Percentiles rank a stretch among this genome's conserved stretches.
phyloP scores from a whole-genome alignment of 208 protist species.

The Acanthamoeba castellanii region DNA sequence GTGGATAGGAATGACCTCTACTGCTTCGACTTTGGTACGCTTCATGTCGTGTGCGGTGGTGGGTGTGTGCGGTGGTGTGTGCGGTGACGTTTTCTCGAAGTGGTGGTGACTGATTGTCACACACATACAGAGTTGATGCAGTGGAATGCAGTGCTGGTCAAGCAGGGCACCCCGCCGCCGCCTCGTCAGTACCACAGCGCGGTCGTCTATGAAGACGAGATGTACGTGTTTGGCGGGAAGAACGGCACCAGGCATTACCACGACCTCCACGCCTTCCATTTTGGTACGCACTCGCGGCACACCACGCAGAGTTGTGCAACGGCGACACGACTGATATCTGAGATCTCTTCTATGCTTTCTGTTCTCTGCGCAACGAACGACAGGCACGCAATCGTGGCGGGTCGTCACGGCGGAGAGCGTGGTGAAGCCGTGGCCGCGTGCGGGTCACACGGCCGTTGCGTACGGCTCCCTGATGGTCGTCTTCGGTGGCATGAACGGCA shows the following conservation, averaged over 20 bases:
- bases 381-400: constrained; percentile 59
- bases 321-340: too few relatives aligned
- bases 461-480: constrained; percentile 42
- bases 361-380: background rate
- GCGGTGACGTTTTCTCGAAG: background rate
- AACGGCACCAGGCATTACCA: constrained; percentile 34
- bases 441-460: background rate
- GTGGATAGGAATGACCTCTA: constrained; percentile 18
- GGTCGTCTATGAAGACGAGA: constrained; percentile 55
- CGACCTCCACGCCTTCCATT: constrained; percentile 49
- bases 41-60: background rate
- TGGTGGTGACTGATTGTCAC: too few relatives aligned
- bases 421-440: background rate
- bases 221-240: constrained; percentile 76
- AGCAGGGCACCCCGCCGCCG: background rate
- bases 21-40: constrained; percentile 39
- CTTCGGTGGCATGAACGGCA: constrained; percentile 76
- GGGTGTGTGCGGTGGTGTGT: too few relatives aligned
- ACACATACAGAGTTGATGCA: constrained; percentile 15
- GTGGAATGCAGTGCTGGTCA: constrained; percentile 1
- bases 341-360: background rate
- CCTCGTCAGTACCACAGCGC: constrained; percentile 75
- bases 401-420: constrained; percentile 3
- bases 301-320: too few relatives aligned
- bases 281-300: constrained; percentile 34